A percentile compares a stretch with the other conserved stretches of the same genome.
These are phyloP conservation scores for Podospora appendiculata DNA, from an alignment of 495 filamentous ascomycete species.

Conservation along the genomic window DNA sequence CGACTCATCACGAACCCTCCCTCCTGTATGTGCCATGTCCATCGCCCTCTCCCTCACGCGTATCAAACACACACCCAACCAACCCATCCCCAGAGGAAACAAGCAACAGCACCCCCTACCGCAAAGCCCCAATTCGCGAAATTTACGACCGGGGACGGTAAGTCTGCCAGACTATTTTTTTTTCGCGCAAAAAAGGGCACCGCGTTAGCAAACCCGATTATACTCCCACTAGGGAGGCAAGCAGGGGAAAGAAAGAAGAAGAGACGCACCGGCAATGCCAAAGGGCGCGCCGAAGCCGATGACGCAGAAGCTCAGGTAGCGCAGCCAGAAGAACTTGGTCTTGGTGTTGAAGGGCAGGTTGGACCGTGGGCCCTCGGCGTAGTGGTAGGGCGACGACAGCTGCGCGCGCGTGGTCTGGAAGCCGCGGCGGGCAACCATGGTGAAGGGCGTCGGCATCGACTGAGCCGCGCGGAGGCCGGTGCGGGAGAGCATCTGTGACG, in stretches of 20 bases:
- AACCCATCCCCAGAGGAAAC: not conserved
- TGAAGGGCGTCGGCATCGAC: slow-evolving; percentile 54
- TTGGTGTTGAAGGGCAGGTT: slow-evolving; percentile 96
- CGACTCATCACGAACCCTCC: not conserved
- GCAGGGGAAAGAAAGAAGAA: slow-evolving; percentile 1
- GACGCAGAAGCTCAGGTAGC: slow-evolving; percentile 77
- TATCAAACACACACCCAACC: not conserved
- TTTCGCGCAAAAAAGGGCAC: too few species aligned
- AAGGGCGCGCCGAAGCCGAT: slow-evolving; percentile 76
- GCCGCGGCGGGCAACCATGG: slow-evolving; percentile 77
- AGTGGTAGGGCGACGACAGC: slow-evolving; percentile 88
- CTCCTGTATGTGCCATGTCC: not conserved
- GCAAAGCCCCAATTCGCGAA: slow-evolving; percentile 1
- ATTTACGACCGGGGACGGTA: slow-evolving; percentile 53
- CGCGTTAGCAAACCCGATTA: not conserved
- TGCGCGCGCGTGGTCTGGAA: slow-evolving; percentile 87
- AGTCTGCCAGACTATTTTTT: slow-evolving; percentile 70
- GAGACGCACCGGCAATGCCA: slow-evolving; percentile 68
- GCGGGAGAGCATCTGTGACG: slow-evolving; percentile 75
- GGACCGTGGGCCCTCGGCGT: slow-evolving; percentile 88
- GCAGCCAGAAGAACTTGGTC: slow-evolving; percentile 71
- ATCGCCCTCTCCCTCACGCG: not conserved
- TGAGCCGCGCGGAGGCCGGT: slow-evolving; percentile 61
- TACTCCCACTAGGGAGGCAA: too few species aligned
- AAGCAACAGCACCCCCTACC: not conserved